Evolutionary conservation across 192 early-diverging fungal genomes (phyloP), one percentile per base, ranked within the genome.

Genomic region (Geranomyces variabilis): DNA sequence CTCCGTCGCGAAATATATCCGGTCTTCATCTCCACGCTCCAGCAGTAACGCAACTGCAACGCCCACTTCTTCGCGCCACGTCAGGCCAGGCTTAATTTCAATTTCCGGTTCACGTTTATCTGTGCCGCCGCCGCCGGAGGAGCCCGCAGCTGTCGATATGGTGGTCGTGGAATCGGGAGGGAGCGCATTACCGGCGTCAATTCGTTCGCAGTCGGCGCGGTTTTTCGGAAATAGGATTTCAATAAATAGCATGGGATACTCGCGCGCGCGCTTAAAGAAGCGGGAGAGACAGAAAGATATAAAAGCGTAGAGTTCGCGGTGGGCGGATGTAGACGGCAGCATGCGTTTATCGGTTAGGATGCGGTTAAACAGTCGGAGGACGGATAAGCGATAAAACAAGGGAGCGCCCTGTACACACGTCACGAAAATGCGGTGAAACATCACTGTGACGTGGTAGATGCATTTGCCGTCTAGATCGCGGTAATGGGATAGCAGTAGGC

Each of bases 401-500:
- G 83, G 74, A 45, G 83, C 82, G 8, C 75, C 77, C 34, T 79
- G 60, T 5, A 13, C 44, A 22, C 75, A 77, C 49, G 86, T 88
- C 19, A 92, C 84, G 62, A 87, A 88, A 1, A 92, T 80, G 6
- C 90, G 84, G 71, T 92, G 87, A 46, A 92, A 83, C 71, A 92
- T 78, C 10, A 75, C 76, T 8, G 87, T 86, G 4, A 85, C 80
- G 29, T 76, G 80, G 56, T 83, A 81, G n/a, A 92, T 51, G 46
- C 78, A 76, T 22, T 79, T 65, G 1, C 79, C 75, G 15, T 84
- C 74, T n/a, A 92, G 55, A 1, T 75, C 71, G 1, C 60, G 66
- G 67, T 83, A 92, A 43, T 85, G 69, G 65, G 86, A 78, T 19
- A 92, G 75, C 22, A 88, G 78, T 0, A 72, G 30, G 63, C 79